Conservation (phyloP, 2,329 filamentous ascomycete genomes). For the Alternaria postmessia region DNA sequence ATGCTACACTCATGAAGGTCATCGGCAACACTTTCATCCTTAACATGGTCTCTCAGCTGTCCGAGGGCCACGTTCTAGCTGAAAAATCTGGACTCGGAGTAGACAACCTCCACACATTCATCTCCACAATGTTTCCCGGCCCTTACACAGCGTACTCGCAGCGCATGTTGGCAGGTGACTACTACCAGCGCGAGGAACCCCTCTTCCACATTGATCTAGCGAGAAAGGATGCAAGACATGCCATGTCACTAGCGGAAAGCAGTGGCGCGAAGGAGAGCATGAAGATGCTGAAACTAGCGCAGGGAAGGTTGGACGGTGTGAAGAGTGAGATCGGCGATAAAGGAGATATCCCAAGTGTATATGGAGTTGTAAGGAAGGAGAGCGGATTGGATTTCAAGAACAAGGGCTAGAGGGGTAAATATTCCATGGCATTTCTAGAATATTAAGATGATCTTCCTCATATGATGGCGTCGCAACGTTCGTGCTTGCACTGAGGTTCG, state of each 20-base stretch:
- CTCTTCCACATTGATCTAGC: slow-evolving; percentile 84
- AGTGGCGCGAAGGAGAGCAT: slow-evolving; percentile 65
- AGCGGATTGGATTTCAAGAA: slow-evolving; percentile 75
- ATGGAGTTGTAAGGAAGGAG: slow-evolving; percentile 79
- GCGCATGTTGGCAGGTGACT: slow-evolving; percentile 78
- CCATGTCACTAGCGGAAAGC: slow-evolving; percentile 69
- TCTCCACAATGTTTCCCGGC: slow-evolving; percentile 78
- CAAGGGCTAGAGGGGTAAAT: slow-evolving; percentile 19
- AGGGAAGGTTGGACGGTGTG: slow-evolving; percentile 71
- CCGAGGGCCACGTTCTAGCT: slow-evolving; percentile 79
- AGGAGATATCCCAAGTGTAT: slow-evolving; percentile 83
- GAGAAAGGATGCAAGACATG: slow-evolving; percentile 82
- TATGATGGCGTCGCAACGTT: not conserved
- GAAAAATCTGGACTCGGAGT: slow-evolving; percentile 81
- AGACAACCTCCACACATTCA: slow-evolving; percentile 73
- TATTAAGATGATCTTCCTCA: not conserved
- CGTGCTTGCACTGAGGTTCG: not conserved
- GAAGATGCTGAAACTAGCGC: slow-evolving; percentile 70
- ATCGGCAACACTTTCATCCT: slow-evolving; percentile 88
- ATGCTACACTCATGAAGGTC: slow-evolving; percentile 77
- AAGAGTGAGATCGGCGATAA: slow-evolving; percentile 73
- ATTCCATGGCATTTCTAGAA: not conserved
- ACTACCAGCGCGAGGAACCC: slow-evolving; percentile 78
- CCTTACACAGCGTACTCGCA: slow-evolving; percentile 77
- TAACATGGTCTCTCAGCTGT: slow-evolving; percentile 80